Evolutionary conservation across 495 filamentous ascomycete genomes (phyloP), one percentile per base, ranked within the genome.

Genomic region (Annulohypoxylon maeteangense): DNA sequence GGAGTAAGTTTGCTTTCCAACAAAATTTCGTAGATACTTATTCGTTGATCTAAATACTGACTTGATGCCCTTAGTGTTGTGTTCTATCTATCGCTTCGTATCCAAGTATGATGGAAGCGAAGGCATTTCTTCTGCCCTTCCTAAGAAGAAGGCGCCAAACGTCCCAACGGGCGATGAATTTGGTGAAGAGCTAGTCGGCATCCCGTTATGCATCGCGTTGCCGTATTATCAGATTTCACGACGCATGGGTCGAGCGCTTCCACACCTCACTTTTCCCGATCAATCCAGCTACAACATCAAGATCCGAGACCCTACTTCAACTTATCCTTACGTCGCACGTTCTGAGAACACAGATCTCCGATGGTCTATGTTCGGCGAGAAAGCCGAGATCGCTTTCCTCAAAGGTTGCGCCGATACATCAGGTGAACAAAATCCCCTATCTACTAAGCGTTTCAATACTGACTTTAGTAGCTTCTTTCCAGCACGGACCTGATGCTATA

Each of bases 211-310:
- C 70, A 81, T 86, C 67, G 82, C 82, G 4, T 76, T 85, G 8
- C 84, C 84, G 6, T 81, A 83, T 57, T 79, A 79, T 59, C 80
- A 84, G 57, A 64, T 85, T 16, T 86, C 83, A 36, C 76, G 81
- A 7, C 77, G 84, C 3, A 81, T 86, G 71, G 83, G 83, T 27
- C 70, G 84, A 45, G 70, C 82, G 7, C 75, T 86, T 12, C 84
- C 84, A 2, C 83, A 85, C 70, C 78, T 86, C 25, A 82, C 82
- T 14, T 84, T 85, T 62, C 81, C 82, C 36, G 84, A 86, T 65
- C 82, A 85, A 60, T 80, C 81, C 1, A 84, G 83, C 20, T 84
- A 83, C 71, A 85, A 86, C 74, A 81, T 83, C 75, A 85, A 84
- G 75, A 74, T 86, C 59, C 74, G 76, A 50, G 82, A 85, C 57